Conservation (phyloP, 768 basidiomycete species). For the Coprinopsis strossmayeri region DNA sequence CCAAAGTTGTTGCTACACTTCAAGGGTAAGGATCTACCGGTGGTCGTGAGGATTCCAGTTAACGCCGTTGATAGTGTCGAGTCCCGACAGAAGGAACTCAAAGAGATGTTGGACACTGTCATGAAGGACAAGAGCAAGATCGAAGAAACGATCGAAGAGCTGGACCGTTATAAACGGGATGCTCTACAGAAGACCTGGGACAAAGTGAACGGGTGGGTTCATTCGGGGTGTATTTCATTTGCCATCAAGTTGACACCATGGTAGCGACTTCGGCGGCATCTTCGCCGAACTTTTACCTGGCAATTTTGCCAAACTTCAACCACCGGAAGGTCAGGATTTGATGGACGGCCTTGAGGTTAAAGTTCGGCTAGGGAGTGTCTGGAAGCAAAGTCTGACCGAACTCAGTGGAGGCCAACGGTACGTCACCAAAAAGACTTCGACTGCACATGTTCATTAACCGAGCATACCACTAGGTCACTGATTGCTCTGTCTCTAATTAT, state of each 20-base stretch:
- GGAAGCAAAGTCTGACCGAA: constrained; percentile 98
- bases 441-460: not conserved
- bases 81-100: constrained; percentile 82
- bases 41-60: not conserved
- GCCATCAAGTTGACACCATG: not conserved
- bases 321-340: constrained; percentile 89
- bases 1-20: constrained; percentile 93
- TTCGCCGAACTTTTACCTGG: constrained; percentile 94
- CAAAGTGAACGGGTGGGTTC: constrained; percentile 81
- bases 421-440: no score
- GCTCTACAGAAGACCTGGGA: constrained; percentile 94
- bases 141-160: constrained; percentile 85
- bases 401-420: constrained; percentile 95
- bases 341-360: constrained; percentile 97
- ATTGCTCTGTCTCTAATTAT: constrained; percentile 98
- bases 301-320: constrained; percentile 92
- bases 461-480: constrained; percentile 60
- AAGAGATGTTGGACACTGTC: constrained; percentile 84
- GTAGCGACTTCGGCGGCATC: constrained; percentile 92
- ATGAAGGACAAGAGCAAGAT: constrained; percentile 93
- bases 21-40: constrained; percentile 58
- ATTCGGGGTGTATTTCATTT: no score
- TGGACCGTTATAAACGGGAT: constrained; percentile 91
- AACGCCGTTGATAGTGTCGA: constrained; percentile 58
- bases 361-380: constrained; percentile 88